Percentiles rank a stretch among this genome's conserved stretches.
Evolutionary conservation across 129 eudicot genomes (phyloP).

Genomic region (Centella asiatica): DNA sequence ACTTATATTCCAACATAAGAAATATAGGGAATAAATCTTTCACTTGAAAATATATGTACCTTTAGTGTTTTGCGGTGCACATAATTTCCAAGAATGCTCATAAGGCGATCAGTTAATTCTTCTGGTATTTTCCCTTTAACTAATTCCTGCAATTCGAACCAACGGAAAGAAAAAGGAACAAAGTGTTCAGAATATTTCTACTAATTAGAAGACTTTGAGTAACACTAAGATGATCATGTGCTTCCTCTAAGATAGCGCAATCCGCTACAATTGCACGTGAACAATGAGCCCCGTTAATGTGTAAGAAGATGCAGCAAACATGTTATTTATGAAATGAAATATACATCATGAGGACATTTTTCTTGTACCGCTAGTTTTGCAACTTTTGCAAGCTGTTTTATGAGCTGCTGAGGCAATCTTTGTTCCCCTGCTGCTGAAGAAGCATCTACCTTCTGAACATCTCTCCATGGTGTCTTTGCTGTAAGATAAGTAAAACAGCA

Average conservation of each 20-base stretch:
- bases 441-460: constrained; percentile 1
- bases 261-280: background rate
- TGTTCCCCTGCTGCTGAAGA: background rate
- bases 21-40: background rate
- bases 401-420: background rate
- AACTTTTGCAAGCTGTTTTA: constrained; percentile 2
- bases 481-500: constrained; percentile 1
- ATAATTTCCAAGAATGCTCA: background rate
- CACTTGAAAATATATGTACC: background rate
- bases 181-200: background rate
- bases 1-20: too few relatives aligned
- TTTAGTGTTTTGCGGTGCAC: background rate
- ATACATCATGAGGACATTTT: background rate
- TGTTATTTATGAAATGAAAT: background rate
- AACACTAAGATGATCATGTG: background rate
- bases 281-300: background rate
- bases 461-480: background rate
- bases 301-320: background rate
- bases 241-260: background rate
- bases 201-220: background rate
- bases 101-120: constrained; percentile 4
- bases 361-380: constrained; percentile 2
- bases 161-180: background rate
- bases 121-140: background rate
- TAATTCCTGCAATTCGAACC: background rate